Evolutionary conservation across 1,284 basidiomycete genomes (phyloP), one percentile per base, ranked within the genome.

Genomic region (Ustilago trichophora): DNA sequence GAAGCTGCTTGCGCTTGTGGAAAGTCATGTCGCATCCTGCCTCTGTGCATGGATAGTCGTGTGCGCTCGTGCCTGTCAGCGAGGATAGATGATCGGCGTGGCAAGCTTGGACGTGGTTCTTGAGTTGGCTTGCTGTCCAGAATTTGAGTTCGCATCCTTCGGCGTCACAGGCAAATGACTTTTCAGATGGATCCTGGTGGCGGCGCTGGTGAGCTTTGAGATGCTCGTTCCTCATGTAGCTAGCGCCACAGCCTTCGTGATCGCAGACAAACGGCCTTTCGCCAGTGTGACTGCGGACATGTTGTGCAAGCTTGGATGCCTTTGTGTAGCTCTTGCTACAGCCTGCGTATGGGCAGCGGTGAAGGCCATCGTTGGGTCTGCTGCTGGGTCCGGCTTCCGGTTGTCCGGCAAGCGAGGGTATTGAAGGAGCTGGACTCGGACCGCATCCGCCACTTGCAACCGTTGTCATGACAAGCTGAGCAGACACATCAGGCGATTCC

Each of bases 121-220:
- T 87, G 10, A 95, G 85, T 72, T 96, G 93, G 52, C 94, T 91
- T 3, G 86, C 80, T 0, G 93, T 97, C 94, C 93, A 97, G 80
- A 97, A 97, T 5, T 87, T 85, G 82, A 93, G 94, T 12, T 78
- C 84, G 80, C 94, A 98, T 7, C 82, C 63, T 16, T 51, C 43
- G 15, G 41, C 47, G 3, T 50, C 46, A 85, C 82, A 8, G 82
- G 40, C 16, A 21, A 62, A 64, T 3, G 40, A 31, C 21, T 48
- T 65, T 8, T 56, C 43, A 32, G 42, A 49, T 22, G 53, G 51
- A 52, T 44, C 43, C 22, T 89, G 84, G 82, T 98, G 94, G 6
- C 87, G 88, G 6, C 91, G 88, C 16, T 85, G 77, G 78, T 98
- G 94, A 0, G 92, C 92, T 52, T 90, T 88, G 10, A 97, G 86